These are phyloP conservation scores for Parachaetomium inaequale DNA, from an alignment of 495 filamentous ascomycete species.

Conservation along the genomic window DNA sequence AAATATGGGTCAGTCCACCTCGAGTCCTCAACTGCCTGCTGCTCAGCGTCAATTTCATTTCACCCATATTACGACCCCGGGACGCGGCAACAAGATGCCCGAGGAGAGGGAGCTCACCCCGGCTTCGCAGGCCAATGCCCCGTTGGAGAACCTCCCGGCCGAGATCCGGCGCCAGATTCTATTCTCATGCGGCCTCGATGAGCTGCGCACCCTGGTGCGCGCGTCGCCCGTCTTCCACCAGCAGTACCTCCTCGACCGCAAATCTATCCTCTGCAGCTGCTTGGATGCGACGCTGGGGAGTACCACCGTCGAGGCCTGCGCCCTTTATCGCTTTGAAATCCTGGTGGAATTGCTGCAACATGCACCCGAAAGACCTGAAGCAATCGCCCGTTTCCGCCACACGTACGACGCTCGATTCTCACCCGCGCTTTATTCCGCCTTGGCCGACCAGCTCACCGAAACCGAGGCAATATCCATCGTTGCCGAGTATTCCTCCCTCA, in stretches of 20 bases:
- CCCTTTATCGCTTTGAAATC: neutral
- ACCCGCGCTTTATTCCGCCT: neutral
- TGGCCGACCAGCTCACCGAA: slow-evolving; percentile 3
- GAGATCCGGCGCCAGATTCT: too few relatives aligned
- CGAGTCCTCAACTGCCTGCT: too few relatives aligned
- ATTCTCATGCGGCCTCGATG: neutral
- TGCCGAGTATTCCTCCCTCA: neutral
- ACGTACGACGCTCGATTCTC: neutral
- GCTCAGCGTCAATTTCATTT: too few relatives aligned
- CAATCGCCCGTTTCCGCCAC: neutral
- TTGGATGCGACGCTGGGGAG: neutral
- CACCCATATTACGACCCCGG: too few relatives aligned
- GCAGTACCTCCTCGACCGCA: neutral
- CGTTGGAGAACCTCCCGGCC: neutral
- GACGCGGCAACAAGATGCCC: too few relatives aligned
- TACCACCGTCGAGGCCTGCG: neutral
- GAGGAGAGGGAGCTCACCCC: too few relatives aligned
- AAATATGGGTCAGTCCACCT: too few relatives aligned
- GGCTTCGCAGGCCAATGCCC: too few relatives aligned
- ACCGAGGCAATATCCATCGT: neutral
- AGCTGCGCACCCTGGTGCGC: neutral
- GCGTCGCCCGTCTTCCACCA: neutral
- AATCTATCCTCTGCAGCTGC: neutral
- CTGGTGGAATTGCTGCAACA: neutral
- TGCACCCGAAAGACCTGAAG: neutral